A percentile compares a stretch with the other conserved stretches of the same genome.
phyloP scores from a whole-genome alignment of 2,329 filamentous ascomycete genomes.

The Fusarium acutatum region DNA sequence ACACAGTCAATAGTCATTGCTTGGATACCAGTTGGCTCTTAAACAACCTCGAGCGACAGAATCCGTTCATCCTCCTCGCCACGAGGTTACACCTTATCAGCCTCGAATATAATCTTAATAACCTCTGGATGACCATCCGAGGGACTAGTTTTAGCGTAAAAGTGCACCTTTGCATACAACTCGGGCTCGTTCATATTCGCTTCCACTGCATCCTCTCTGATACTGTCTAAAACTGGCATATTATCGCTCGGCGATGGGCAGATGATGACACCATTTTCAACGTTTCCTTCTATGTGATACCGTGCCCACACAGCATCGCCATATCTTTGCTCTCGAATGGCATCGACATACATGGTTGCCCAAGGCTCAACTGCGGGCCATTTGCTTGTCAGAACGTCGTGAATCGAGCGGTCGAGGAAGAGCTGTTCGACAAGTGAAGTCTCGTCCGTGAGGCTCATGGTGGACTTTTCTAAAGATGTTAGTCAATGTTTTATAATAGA shows the following conservation, averaged over 20 bases:
- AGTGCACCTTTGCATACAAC: neutral
- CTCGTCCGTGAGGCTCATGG: neutral
- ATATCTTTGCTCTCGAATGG: neutral
- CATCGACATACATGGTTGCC: neutral
- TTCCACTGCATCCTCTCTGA: neutral
- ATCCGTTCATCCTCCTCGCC: neutral
- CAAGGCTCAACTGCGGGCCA: neutral
- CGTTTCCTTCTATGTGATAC: neutral
- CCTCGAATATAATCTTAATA: neutral
- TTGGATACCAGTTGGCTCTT: neutral
- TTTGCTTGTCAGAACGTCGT: neutral
- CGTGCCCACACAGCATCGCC: neutral
- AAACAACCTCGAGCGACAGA: neutral
- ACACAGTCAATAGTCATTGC: neutral
- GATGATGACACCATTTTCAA: neutral
- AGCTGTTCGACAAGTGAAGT: neutral
- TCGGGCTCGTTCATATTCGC: neutral
- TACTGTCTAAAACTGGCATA: neutral
- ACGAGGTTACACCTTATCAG: fast-evolving
- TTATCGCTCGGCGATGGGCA: neutral
- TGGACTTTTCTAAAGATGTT: neutral
- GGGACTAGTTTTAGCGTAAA: neutral
- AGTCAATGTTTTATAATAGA: fast-evolving
- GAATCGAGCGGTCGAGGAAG: neutral
- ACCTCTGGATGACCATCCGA: neutral